Conservation (phyloP, 2,329 filamentous ascomycete species). For the Blastomyces silverae region DNA sequence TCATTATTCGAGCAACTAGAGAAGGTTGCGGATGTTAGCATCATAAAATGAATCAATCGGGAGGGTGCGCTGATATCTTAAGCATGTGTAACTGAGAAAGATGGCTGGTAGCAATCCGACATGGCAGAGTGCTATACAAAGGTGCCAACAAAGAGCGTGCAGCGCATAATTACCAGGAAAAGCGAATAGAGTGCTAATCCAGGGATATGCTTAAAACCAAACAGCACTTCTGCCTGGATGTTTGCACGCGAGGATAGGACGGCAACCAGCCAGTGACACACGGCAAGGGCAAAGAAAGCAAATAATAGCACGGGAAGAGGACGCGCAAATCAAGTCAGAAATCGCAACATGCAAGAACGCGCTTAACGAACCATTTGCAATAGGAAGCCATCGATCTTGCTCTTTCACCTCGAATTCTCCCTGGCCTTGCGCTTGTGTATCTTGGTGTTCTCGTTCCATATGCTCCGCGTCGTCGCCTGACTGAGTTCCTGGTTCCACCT, state of each 20-base stretch:
- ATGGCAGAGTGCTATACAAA: slow-evolving; percentile 14
- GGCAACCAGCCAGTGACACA: slow-evolving; percentile 26
- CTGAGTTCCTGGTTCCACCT: slow-evolving; percentile 87
- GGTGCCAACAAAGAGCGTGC: slow-evolving; percentile 24
- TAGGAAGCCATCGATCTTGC: slow-evolving; percentile 98
- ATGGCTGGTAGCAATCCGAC: slow-evolving; percentile 19
- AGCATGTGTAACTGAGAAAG: neutral
- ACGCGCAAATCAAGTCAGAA: slow-evolving; percentile 46
- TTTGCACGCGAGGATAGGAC: slow-evolving; percentile 21
- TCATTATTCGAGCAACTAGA: slow-evolving; percentile 99
- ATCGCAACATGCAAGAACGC: slow-evolving; percentile 33
- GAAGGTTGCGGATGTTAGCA: slow-evolving; percentile 91
- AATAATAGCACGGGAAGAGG: slow-evolving; percentile 1
- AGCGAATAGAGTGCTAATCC: slow-evolving; percentile 32
- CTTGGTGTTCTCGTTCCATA: slow-evolving; percentile 66
- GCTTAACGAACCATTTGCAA: slow-evolving; percentile 93
- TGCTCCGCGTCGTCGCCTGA: slow-evolving; percentile 86
- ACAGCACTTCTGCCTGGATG: slow-evolving; percentile 13
- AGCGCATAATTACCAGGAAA: slow-evolving; percentile 43
- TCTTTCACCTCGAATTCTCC: slow-evolving; percentile 99
- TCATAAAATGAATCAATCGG: slow-evolving; percentile 49
- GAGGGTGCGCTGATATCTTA: slow-evolving; percentile 12
- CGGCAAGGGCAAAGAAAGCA: slow-evolving; percentile 26
- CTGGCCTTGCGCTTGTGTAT: slow-evolving; percentile 67
- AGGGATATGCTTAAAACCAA: slow-evolving; percentile 13